phyloP scores from a whole-genome alignment of 257 asterid species.

The Solanum chmielewskii region DNA sequence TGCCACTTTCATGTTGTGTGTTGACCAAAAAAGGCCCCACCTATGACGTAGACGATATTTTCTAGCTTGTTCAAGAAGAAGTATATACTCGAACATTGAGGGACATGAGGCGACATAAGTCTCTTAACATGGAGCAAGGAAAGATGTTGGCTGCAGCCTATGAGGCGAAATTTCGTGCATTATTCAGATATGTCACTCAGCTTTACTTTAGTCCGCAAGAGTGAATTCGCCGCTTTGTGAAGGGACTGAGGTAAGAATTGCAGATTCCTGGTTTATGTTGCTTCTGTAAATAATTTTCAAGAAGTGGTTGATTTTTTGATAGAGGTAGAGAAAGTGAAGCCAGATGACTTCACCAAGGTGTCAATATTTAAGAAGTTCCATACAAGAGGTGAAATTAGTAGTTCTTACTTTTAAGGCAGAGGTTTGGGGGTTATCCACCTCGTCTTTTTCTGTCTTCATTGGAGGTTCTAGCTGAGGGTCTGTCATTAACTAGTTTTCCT shows the following conservation, averaged over 20 bases:
- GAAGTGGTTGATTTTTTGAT: too few relatives aligned
- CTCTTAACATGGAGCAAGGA: too few relatives aligned
- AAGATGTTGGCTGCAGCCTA: too few relatives aligned
- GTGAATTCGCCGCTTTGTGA: not conserved
- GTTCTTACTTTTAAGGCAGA: not conserved
- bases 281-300: not conserved
- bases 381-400: not conserved
- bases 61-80: not conserved
- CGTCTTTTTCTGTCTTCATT: too few relatives aligned
- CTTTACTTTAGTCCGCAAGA: not conserved
- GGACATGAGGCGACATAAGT: not conserved
- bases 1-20: not conserved
- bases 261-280: not conserved
- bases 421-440: too few relatives aligned
- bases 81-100: not conserved
- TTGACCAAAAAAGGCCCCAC: not conserved
- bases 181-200: not conserved
- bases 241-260: not conserved
- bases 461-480: too few relatives aligned
- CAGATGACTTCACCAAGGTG: not conserved
- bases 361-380: not conserved
- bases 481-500: too few relatives aligned
- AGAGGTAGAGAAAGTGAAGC: not conserved
- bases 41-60: not conserved
- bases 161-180: not conserved